Evolutionary conservation across 306 rosid species (phyloP), one percentile per base, ranked within the genome.

Genomic region (Betula pendula): DNA sequence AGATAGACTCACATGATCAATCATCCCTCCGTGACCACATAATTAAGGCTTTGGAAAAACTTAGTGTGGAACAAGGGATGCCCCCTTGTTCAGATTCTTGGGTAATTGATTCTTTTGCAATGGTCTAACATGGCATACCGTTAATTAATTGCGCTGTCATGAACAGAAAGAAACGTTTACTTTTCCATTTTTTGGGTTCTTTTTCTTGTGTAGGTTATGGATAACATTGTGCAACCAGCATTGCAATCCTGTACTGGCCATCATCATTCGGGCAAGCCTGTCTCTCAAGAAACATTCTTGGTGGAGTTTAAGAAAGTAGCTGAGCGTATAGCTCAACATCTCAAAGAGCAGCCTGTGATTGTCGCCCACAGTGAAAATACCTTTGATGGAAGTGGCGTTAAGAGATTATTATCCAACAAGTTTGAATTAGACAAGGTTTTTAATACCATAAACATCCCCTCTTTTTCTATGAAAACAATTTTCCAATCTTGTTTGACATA

Each of bases 1-100:
- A 76, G 73, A 89, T 89, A 68, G 81, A 82, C 27, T 81, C 83
- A 8, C 74, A 88, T 0, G 77, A 80, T 65, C 85, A 66, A 19
- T 78, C 90, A 22, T 81, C 91, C 38, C 88, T 91, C 51, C 91
- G 55, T 35, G 87, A 87, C 45, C 82, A 77, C 79, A 84, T 96
- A 35, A 69, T 85, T 75, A 85, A 84, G 79, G 99, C 96, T 71
- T 82, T 96, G 55, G 87, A 77, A 62, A 82, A 83, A 74, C 93
- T 96, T 80, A 75, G 91, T 3, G 99, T 96, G 79, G 99, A 96
- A 35, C 97, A 88, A 82, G 99, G 99, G 60, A 86, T 96, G 84
- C 99, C 99, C 40, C 99, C 98, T 72, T 75, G 89, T 27, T 87
- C 94, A 52, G 99, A 96, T 81, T 80, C 99, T 79, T 96, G 98